A percentile compares a stretch with the other conserved stretches of the same genome.
Evolutionary conservation across 2,329 filamentous ascomycete genomes (phyloP).

Genomic region (Penicillium sp.): DNA sequence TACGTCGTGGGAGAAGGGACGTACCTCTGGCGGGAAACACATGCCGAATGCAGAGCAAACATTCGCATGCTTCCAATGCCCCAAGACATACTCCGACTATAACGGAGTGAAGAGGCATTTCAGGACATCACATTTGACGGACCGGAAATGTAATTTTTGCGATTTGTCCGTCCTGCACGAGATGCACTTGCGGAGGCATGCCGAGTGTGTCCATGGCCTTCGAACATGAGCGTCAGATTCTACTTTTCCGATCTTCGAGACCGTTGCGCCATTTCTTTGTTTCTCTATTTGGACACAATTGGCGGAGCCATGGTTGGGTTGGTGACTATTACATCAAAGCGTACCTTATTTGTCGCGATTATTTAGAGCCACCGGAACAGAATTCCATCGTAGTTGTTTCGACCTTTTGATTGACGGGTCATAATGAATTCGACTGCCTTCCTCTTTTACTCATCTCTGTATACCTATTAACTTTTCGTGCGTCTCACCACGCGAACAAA

Average conservation of each 20-base stretch:
- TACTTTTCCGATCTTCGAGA: constrained; percentile 6
- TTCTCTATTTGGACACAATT: constrained; percentile 1
- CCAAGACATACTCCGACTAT: not conserved
- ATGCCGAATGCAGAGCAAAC: not conserved
- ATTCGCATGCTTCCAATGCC: not conserved
- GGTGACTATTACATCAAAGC: constrained; percentile 6
- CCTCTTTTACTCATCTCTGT: not conserved
- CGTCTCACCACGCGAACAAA: not conserved
- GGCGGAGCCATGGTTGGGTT: not conserved
- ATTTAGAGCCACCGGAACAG: constrained; percentile 5
- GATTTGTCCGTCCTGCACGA: not conserved
- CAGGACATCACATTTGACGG: not conserved
- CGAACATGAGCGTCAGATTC: constrained; percentile 10
- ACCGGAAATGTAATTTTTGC: not conserved
- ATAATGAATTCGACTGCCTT: constrained; percentile 1
- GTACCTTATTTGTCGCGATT: constrained; percentile 4
- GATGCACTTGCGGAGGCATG: not conserved
- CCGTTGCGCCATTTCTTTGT: not conserved
- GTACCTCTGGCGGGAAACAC: not conserved
- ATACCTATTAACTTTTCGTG: not conserved
- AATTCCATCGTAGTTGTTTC: constrained; percentile 1
- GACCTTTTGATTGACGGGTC: constrained; percentile 3
- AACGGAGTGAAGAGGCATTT: not conserved
- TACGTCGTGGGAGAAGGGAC: not conserved
- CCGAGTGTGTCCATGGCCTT: constrained; percentile 9